Evolutionary conservation across 441 rosid genomes (phyloP).

Genomic region (Euphorbia schlechtendalii): DNA sequence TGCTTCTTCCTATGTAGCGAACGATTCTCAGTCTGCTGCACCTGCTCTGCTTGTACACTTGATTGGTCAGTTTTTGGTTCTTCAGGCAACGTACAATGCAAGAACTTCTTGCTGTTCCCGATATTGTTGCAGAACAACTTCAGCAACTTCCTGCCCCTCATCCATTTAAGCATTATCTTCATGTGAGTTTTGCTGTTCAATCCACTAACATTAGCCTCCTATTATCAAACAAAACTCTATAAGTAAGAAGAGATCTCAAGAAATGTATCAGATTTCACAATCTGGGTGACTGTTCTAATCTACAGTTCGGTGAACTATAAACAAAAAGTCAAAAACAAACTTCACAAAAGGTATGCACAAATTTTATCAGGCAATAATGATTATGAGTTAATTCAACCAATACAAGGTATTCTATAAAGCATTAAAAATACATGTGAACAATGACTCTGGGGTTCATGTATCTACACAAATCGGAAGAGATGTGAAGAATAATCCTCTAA

Average conservation of each 20-base stretch:
- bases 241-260: background rate
- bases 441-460: background rate
- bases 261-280: background rate
- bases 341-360: background rate
- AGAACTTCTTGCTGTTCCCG: slow-evolving; percentile 72
- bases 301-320: background rate
- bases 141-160: slow-evolving; percentile 84
- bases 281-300: background rate
- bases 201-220: slow-evolving; percentile 71
- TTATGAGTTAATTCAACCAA: background rate
- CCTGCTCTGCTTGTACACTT: slow-evolving; percentile 12
- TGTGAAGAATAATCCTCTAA: background rate
- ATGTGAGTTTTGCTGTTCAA: slow-evolving; percentile 82
- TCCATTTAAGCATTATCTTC: slow-evolving; percentile 95
- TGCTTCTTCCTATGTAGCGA: slow-evolving; percentile 26
- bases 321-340: background rate
- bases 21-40: slow-evolving; percentile 28
- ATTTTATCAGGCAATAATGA: background rate
- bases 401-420: background rate
- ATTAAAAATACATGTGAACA: background rate
- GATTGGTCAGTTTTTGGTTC: slow-evolving; percentile 41
- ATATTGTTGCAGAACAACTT: slow-evolving; percentile 71
- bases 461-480: background rate
- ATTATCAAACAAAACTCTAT: slow-evolving; percentile 9
- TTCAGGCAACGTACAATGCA: slow-evolving; percentile 60